Evolutionary conservation across 768 basidiomycete genomes (phyloP).

Genomic region (Lactarius pseudohatsudake): DNA sequence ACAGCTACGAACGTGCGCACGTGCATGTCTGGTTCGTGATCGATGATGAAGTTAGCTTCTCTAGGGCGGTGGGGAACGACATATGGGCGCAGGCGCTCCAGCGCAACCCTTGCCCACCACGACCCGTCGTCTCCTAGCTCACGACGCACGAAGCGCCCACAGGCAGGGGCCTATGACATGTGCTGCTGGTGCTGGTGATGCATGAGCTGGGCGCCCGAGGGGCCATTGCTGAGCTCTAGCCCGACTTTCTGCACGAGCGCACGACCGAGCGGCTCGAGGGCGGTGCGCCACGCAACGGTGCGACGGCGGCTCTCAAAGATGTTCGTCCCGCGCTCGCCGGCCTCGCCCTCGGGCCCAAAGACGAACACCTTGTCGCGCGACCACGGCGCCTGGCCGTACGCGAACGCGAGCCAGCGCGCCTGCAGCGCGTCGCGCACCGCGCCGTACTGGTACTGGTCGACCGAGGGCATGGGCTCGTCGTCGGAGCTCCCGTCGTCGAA

Average conservation of each 20-base stretch:
- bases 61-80: background rate
- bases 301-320: constrained; percentile 70
- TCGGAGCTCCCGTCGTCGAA: constrained; percentile 33
- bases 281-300: constrained; percentile 59
- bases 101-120: background rate
- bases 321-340: constrained; percentile 61
- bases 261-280: constrained; percentile 66
- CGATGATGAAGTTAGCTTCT: background rate
- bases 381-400: constrained; percentile 74
- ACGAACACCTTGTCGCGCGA: constrained; percentile 67
- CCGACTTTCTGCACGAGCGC: constrained; percentile 71
- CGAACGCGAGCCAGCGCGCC: constrained; percentile 72
- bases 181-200: background rate
- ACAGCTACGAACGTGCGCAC: constrained; percentile 1
- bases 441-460: constrained; percentile 65
- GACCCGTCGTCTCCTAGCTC: background rate
- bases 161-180: background rate
- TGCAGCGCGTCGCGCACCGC: constrained; percentile 72
- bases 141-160: background rate
- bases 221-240: constrained; percentile 70
- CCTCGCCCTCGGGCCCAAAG: constrained; percentile 81
- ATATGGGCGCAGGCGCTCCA: background rate
- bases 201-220: constrained; percentile 36
- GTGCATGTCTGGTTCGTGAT: background rate
- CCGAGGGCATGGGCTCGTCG: constrained; percentile 56